These are phyloP conservation scores for Colletotrichum plurivorum DNA, from an alignment of 2,329 filamentous ascomycete species.

Conservation along the genomic window DNA sequence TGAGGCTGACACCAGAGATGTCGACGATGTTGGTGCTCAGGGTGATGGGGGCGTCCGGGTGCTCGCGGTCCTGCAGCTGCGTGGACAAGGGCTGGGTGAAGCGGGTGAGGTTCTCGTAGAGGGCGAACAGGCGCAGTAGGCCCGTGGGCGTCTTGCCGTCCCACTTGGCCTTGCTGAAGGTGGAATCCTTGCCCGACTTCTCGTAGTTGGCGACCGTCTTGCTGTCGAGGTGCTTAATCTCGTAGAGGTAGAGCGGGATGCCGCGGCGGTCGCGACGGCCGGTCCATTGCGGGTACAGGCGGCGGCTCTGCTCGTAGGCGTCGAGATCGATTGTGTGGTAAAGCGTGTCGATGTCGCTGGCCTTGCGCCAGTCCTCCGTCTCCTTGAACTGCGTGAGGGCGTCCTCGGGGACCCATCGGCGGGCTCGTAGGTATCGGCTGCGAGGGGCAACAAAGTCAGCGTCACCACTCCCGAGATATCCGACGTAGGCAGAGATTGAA, in stretches of 20 bases:
- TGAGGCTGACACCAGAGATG: slow-evolving; percentile 87
- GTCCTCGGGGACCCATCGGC: slow-evolving; percentile 83
- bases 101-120: slow-evolving; percentile 92
- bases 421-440: slow-evolving; percentile 88
- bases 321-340: slow-evolving; percentile 90
- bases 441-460: slow-evolving; percentile 22
- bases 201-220: slow-evolving; percentile 88
- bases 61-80: slow-evolving; percentile 77
- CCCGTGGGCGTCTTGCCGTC: slow-evolving; percentile 79
- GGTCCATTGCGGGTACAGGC: slow-evolving; percentile 95
- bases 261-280: slow-evolving; percentile 90
- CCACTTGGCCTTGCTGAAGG: slow-evolving; percentile 72
- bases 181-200: slow-evolving; percentile 70
- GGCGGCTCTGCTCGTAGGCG: slow-evolving; percentile 84
- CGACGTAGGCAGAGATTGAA: background rate
- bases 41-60: slow-evolving; percentile 87
- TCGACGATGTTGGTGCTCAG: slow-evolving; percentile 97
- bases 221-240: slow-evolving; percentile 85
- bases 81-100: slow-evolving; percentile 91
- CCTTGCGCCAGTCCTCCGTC: slow-evolving; percentile 88
- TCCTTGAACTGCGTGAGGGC: slow-evolving; percentile 88
- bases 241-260: slow-evolving; percentile 92
- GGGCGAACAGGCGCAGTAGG: slow-evolving; percentile 87
- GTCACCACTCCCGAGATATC: slow-evolving; percentile 1
- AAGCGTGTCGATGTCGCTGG: slow-evolving; percentile 82